Evolutionary conservation across 1,139 yeast genomes (phyloP).

Genomic region (Hemisphaericaspora xylanilytica): DNA sequence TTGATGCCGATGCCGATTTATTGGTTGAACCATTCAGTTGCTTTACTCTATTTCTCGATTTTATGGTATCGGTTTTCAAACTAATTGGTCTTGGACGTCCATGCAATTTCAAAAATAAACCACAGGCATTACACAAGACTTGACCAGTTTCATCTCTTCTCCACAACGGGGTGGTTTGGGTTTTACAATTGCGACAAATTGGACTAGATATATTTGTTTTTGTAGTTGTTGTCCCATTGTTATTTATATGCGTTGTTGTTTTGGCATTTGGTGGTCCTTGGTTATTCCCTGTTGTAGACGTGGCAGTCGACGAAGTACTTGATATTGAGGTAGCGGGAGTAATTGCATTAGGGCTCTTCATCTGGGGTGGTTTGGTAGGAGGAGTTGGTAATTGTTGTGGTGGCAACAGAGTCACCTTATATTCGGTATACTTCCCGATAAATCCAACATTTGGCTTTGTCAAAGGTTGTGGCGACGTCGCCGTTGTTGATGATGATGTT

Average conservation of each 20-base stretch:
- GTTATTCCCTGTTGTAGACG: slow-evolving; percentile 10
- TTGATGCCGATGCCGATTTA: slow-evolving; percentile 26
- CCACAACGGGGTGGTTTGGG: slow-evolving; percentile 94
- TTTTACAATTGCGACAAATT: slow-evolving; percentile 84
- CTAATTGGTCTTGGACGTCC: slow-evolving; percentile 92
- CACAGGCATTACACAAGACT: slow-evolving; percentile 94
- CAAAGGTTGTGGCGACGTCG: slow-evolving; percentile 5
- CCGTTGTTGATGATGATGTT: background rate
- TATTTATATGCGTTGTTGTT: slow-evolving; percentile 42
- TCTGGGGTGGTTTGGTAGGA: slow-evolving; percentile 9
- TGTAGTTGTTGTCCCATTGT: slow-evolving; percentile 45
- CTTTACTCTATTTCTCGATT: slow-evolving; percentile 80
- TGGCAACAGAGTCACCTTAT: slow-evolving; percentile 4
- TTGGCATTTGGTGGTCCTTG: slow-evolving; percentile 51
- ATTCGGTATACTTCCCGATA: slow-evolving; percentile 4
- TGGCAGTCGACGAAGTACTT: background rate
- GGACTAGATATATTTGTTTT: slow-evolving; percentile 59
- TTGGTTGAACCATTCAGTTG: slow-evolving; percentile 32
- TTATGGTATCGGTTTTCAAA: slow-evolving; percentile 86
- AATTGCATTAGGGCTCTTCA: slow-evolving; percentile 2
- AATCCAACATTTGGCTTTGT: slow-evolving; percentile 2
- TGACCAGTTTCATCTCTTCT: slow-evolving; percentile 92
- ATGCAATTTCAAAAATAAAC: slow-evolving; percentile 83
- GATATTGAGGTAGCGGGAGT: slow-evolving; percentile 6
- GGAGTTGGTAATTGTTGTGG: slow-evolving; percentile 15